phyloP scores from a whole-genome alignment of 306 rosid genomes.

The Vachellia collinsii region DNA sequence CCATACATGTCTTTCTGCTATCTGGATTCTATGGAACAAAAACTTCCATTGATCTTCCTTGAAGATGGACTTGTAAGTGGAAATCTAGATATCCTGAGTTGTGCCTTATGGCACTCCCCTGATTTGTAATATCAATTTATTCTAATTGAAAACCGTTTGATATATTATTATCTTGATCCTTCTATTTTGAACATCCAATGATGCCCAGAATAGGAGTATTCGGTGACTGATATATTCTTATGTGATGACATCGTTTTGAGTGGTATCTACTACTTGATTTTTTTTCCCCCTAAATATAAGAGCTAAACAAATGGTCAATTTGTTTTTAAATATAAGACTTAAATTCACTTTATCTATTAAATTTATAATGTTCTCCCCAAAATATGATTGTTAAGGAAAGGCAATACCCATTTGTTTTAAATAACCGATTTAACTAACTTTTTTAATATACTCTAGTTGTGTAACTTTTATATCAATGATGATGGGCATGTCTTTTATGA shows the following conservation, averaged over 20 bases:
- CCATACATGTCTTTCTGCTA: conserved; percentile 15
- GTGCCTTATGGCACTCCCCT: background rate
- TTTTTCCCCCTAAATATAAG: too few relatives aligned
- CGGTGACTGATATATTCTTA: too few relatives aligned
- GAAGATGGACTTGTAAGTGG: conserved; percentile 20
- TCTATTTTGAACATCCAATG: background rate
- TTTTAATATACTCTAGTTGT: too few relatives aligned
- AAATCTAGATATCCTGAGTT: conserved; percentile 6
- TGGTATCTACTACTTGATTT: too few relatives aligned
- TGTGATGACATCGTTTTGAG: too few relatives aligned
- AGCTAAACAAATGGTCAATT: too few relatives aligned
- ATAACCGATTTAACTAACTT: too few relatives aligned
- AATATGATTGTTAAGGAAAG: too few relatives aligned
- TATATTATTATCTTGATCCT: background rate
- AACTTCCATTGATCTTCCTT: conserved; percentile 16
- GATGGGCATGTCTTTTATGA: background rate
- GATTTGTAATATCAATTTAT: background rate
- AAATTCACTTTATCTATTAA: too few relatives aligned
- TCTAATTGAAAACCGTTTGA: background rate
- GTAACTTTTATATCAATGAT: background rate
- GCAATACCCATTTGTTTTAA: too few relatives aligned
- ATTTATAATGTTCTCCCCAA: too few relatives aligned
- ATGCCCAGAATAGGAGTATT: background rate
- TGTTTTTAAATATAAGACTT: too few relatives aligned
- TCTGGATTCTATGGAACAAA: conserved; percentile 21